Evolutionary conservation across 352 stramenopile species (phyloP), one percentile per base, ranked within the genome.

Genomic region (Phytopythium cucurbitacearum): DNA sequence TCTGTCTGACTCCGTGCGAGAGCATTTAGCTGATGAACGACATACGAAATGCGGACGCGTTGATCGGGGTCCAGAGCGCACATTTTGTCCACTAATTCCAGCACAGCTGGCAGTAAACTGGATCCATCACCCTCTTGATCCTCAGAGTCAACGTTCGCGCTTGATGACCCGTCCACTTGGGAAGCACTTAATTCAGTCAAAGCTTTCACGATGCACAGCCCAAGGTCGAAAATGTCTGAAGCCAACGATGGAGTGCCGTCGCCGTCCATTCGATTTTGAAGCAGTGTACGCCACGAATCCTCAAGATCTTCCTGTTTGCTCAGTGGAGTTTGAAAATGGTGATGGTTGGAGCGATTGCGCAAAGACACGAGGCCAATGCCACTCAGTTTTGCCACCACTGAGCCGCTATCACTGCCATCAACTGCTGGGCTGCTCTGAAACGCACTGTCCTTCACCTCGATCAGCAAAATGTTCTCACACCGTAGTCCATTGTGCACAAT

Each of bases 141-240:
- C n/a, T 33, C 8, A 7, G 9, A 1, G 34, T 33, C 11, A 42
- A 38, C 16, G 16, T 12, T 3, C n/a, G 21, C 44, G 12, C 51
- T n/a, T 44, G 35, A 9, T 37, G 1, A 21, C 9, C 38, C 16
- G 21, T 36, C 15, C n/a, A 8, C 3, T 55, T 48, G 7, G 5
- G 34, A 11, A 10, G 28, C 4, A 28, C 8, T 16, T 46, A 16
- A 28, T 4, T 40, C 36, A 10, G 43, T 52, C 21, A 65, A 53
- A 0, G 49, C 38, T n/a, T 66, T 53, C 10, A 62, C 15, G 37
- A 72, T 61, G 16, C 62, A 51, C 36, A 64, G n/a, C 12, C 64
- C 64, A 33, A 72, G 63, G 16, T 54, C 56, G 56, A 62, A 69
- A n/a, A 72, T 56, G 11, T 72, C 64, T 0, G 64, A 56, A 7